A percentile compares a stretch with the other conserved stretches of the same genome.
Evolutionary conservation across 2,329 filamentous ascomycete species (phyloP).

Genomic region (Tolypocladium inflatum): DNA sequence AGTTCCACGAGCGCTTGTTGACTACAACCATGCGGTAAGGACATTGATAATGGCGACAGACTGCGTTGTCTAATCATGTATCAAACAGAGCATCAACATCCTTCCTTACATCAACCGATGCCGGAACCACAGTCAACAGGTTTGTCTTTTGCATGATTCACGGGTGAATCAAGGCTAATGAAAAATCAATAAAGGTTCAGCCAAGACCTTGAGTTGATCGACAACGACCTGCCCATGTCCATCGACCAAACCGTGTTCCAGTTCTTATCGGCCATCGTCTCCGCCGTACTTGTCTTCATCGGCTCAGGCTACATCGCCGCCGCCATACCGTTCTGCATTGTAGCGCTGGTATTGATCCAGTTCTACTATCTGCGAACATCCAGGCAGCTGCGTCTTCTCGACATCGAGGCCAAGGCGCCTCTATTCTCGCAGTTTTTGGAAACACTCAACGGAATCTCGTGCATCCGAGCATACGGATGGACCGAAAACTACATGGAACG

Average conservation of each 20-base stretch:
- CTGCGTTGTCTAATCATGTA: conserved; percentile 2
- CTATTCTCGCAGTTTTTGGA: conserved; percentile 18
- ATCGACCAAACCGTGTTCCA: conserved; percentile 14
- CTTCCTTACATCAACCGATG: conserved; percentile 25
- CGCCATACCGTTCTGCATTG: conserved; percentile 29
- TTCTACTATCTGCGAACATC: conserved; percentile 22
- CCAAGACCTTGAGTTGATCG: conserved; percentile 28
- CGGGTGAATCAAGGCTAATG: neutral
- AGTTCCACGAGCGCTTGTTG: conserved; percentile 13
- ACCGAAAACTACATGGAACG: conserved; percentile 9
- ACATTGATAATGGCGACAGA: too few species aligned
- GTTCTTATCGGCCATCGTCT: conserved; percentile 12
- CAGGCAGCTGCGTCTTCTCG: conserved; percentile 18
- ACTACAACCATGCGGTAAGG: conserved; percentile 18
- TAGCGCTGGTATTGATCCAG: conserved; percentile 15
- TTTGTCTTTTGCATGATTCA: neutral
- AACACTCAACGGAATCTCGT: conserved; percentile 12
- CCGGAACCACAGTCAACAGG: conserved; percentile 22
- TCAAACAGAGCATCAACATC: conserved; percentile 12
- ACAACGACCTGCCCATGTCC: conserved; percentile 23
- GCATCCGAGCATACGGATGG: conserved; percentile 27
- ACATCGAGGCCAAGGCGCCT: conserved; percentile 19
- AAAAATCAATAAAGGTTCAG: conserved; percentile 18
- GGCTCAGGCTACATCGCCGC: conserved; percentile 35
- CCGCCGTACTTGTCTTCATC: conserved; percentile 30